Evolutionary conservation across 2,329 filamentous ascomycete genomes (phyloP), one percentile per base, ranked within the genome.

Genomic region (Conoideocrella luteorostrata): DNA sequence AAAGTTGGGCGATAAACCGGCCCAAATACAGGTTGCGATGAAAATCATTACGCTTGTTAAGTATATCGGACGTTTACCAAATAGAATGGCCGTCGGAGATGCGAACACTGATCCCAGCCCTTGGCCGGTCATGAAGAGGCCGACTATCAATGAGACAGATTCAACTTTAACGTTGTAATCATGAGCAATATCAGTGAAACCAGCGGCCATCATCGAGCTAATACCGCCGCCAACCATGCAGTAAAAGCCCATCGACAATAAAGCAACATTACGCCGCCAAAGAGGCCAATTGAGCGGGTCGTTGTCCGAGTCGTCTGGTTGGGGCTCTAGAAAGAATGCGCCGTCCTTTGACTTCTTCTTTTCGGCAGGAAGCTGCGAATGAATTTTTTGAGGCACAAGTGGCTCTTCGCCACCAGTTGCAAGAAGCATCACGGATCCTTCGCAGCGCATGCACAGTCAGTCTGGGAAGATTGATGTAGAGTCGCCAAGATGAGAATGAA

Each of bases 161-260:
- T 88, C 77, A 13, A 86, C 79, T 0, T 78, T 72, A 18, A 95
- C 78, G 47, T 75, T 48, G 58, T 85, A 77, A 32, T 75, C 72
- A 1, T 72, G 50, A 2, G 89, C 84, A 11, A 97, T 85, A 34
- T 94, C 71, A 24, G 81, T 82, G 68, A 96, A 97, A 10, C 89
- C 91, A 9, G 93, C 91, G 0, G 91, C 90, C 15, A 97, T 74
- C 23, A 96, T 71, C 0, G 93, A 86, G 0, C 90, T 96, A 71
- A 95, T 94, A 34, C 91, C 91, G 32, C 91, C 91, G 44, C 91
- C 91, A 15, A 96, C 66, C 80, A 96, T 86, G 64, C 89, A 95
- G 64, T 95, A 95, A 56, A 95, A 84, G 1, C 91, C 91, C 4
- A 97, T 70, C 0, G 85, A 91, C 0, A 95, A 55, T 49, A 97